Evolutionary conservation across 768 basidiomycete species (phyloP).

Genomic region (Fistulinella prunicolor): DNA sequence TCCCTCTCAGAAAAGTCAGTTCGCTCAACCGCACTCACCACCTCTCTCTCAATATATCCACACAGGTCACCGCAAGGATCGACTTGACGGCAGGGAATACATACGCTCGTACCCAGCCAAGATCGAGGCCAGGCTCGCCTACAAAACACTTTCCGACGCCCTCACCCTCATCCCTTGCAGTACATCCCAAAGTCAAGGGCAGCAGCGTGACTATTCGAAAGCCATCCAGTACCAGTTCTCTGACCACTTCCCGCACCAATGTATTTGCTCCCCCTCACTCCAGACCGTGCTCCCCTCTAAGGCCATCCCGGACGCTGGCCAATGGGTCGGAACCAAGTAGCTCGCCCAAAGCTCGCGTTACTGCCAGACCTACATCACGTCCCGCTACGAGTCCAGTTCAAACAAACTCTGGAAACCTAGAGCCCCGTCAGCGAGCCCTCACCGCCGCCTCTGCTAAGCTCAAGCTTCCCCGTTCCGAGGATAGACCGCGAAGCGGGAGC

Average conservation of each 20-base stretch:
- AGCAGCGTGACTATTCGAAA: constrained; percentile 47
- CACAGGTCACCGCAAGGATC: constrained; percentile 54
- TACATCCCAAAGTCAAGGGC: constrained; percentile 59
- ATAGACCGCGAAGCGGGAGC: constrained; percentile 32
- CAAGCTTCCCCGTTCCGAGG: constrained; percentile 30
- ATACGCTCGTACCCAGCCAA: constrained; percentile 28
- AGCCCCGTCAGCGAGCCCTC: constrained; percentile 32
- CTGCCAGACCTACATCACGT: constrained; percentile 32
- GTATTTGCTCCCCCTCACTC: constrained; percentile 42
- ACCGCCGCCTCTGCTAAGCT: constrained; percentile 24
- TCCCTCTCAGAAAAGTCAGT: constrained; percentile 46
- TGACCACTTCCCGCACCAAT: constrained; percentile 15
- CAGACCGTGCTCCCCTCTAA: constrained; percentile 38
- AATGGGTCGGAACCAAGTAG: constrained; percentile 29
- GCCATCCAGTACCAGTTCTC: constrained; percentile 21
- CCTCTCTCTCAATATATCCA: neutral
- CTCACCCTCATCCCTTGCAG: constrained; percentile 25
- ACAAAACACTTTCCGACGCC: constrained; percentile 34
- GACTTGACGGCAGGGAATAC: constrained; percentile 37
- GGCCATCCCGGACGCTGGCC: constrained; percentile 35
- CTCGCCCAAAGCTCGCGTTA: constrained; percentile 26
- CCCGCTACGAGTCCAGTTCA: constrained; percentile 7
- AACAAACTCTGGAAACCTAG: constrained; percentile 12
- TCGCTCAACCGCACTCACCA: neutral
- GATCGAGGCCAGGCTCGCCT: constrained; percentile 51